Percentiles rank a stretch among this genome's conserved stretches.
phyloP scores from a whole-genome alignment of 2,329 filamentous ascomycete genomes.

The Neocucurbitaria cava region DNA sequence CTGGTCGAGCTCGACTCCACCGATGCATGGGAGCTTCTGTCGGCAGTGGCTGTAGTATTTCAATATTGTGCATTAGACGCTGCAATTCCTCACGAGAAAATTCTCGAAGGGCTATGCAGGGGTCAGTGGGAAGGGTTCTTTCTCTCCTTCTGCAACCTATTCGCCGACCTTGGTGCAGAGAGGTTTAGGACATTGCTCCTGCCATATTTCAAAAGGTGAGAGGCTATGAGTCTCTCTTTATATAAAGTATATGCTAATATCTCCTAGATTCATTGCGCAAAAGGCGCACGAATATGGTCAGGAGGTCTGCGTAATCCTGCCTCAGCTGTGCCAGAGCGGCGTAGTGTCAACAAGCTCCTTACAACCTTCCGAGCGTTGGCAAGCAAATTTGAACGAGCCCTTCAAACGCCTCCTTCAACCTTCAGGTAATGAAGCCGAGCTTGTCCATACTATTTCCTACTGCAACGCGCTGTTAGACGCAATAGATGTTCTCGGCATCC shows the following conservation, averaged over 20 bases:
- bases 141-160: slow-evolving; percentile 82
- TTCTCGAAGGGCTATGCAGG: slow-evolving; percentile 69
- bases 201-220: slow-evolving; percentile 78
- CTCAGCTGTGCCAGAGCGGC: slow-evolving; percentile 33
- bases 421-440: slow-evolving; percentile 10
- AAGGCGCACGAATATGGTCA: slow-evolving; percentile 42
- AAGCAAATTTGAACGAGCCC: slow-evolving; percentile 65
- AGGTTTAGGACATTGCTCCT: slow-evolving; percentile 82
- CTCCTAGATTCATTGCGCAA: slow-evolving; percentile 69
- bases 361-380: slow-evolving; percentile 38
- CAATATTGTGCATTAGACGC: slow-evolving; percentile 80
- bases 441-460: slow-evolving; percentile 20
- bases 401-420: slow-evolving; percentile 63
- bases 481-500: slow-evolving; percentile 27
- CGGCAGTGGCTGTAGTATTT: slow-evolving; percentile 68
- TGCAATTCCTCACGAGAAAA: slow-evolving; percentile 72
- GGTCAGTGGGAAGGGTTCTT: slow-evolving; percentile 75
- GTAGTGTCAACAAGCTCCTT: slow-evolving; percentile 25
- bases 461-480: slow-evolving; percentile 43
- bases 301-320: slow-evolving; percentile 41
- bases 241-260: slow-evolving; percentile 26
- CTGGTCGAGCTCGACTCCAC: slow-evolving; percentile 33
- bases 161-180: slow-evolving; percentile 74
- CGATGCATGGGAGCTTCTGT: slow-evolving; percentile 49
- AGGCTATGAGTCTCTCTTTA: neutral